phyloP scores from a whole-genome alignment of 2,329 filamentous ascomycete genomes.

The Gremmenia infestans region DNA sequence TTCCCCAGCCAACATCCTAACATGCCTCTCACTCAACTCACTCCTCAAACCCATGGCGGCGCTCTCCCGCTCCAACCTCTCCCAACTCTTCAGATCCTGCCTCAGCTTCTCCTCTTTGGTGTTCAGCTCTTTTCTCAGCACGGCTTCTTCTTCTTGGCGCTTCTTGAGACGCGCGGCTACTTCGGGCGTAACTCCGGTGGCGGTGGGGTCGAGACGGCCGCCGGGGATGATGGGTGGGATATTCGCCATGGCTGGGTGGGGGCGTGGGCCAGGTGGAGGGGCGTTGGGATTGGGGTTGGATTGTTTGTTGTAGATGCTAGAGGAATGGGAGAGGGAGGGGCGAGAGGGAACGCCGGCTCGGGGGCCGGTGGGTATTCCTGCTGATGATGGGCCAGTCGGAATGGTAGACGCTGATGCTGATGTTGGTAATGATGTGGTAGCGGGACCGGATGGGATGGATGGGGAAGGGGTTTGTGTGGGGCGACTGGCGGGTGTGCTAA shows the following conservation, averaged over 20 bases:
- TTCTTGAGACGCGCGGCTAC: conserved; percentile 27
- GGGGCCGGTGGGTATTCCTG: too few species aligned
- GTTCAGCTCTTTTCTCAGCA: conserved; percentile 28
- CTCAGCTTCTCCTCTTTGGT: conserved; percentile 30
- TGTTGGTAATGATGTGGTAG: conserved; percentile 21
- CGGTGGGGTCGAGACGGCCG: conserved; percentile 30
- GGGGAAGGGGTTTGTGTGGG: conserved; percentile 26
- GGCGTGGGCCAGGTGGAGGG: conserved; percentile 22
- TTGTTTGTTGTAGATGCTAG: conserved; percentile 20
- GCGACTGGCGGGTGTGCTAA: conserved; percentile 16
- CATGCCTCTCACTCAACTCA: conserved; percentile 31
- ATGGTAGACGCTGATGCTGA: conserved; percentile 28
- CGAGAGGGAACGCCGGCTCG: conserved; percentile 27
- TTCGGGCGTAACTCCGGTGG: conserved; percentile 27
- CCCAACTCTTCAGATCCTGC: conserved; percentile 28
- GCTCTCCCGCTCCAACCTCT: conserved; percentile 28
- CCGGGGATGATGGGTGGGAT: conserved; percentile 29
- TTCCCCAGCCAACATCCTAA: conserved; percentile 32
- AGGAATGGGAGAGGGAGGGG: conserved; percentile 24
- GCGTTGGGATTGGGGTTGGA: conserved; percentile 8
- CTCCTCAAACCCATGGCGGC: conserved; percentile 26
- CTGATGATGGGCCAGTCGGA: conserved; percentile 26
- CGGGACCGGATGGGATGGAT: conserved; percentile 20
- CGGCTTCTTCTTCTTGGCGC: conserved; percentile 29
- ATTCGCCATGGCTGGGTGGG: conserved; percentile 31